phyloP scores from a whole-genome alignment of 73 alveolate genomes.

The Uronychia binucleata region DNA sequence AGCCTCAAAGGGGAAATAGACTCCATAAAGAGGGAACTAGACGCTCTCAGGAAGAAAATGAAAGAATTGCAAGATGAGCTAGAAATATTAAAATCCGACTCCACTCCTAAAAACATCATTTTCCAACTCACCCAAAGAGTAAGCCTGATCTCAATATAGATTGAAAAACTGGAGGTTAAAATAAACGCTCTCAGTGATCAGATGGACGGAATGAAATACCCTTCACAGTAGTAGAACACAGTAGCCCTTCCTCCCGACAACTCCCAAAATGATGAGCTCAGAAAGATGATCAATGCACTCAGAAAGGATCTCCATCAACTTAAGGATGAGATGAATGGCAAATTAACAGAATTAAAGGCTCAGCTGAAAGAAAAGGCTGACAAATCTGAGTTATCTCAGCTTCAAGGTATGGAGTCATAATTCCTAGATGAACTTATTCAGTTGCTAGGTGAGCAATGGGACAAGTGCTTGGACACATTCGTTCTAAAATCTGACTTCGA shows the following conservation, averaged over 20 bases:
- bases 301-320: neutral
- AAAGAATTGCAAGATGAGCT: neutral
- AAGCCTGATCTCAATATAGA: neutral
- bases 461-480: neutral
- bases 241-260: neutral
- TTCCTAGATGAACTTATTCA: neutral
- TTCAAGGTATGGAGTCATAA: neutral
- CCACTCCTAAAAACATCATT: neutral
- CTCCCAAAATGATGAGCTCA: neutral
- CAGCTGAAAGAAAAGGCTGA: neutral
- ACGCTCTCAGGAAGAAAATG: neutral
- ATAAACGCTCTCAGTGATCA: neutral
- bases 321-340: neutral
- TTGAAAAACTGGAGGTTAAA: neutral
- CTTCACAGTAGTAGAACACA: neutral
- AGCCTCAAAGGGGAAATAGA: neutral
- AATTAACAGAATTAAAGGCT: neutral
- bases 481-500: neutral
- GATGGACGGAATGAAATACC: neutral
- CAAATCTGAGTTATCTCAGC: neutral
- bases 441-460: neutral
- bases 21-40: neutral
- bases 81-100: neutral
- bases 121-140: neutral
- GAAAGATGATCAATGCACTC: neutral